Conservation (phyloP, 2,329 filamentous ascomycete genomes). For the Teratosphaeriaceae sp. region DNA sequence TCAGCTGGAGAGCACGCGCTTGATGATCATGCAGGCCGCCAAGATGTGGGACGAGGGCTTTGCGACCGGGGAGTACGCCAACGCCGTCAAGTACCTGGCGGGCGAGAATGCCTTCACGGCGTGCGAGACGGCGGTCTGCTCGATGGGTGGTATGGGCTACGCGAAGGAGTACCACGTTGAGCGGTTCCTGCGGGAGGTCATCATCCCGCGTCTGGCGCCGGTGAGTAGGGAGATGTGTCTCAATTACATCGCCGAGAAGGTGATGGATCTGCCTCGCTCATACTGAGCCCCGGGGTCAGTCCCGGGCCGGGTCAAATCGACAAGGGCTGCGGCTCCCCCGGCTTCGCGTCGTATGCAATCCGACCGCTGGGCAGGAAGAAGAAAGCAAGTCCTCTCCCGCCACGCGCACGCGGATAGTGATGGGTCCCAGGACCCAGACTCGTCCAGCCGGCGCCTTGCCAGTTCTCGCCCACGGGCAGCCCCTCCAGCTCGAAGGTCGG, state of each 20-base stretch:
- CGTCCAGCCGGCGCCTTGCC: conserved; percentile 53
- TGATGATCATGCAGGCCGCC: conserved; percentile 60
- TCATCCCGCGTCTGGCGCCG: conserved; percentile 59
- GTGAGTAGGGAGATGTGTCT: conserved; percentile 42
- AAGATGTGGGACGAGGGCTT: conserved; percentile 51
- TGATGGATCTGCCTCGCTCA: conserved; percentile 23
- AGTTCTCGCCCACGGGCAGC: conserved; percentile 42
- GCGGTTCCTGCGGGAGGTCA: conserved; percentile 57
- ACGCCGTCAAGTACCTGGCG: conserved; percentile 62
- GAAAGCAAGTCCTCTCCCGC: conserved; percentile 45
- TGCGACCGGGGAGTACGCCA: conserved; percentile 50
- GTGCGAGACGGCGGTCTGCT: conserved; percentile 55
- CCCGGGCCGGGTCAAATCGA: not conserved
- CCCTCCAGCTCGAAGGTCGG: conserved; percentile 46
- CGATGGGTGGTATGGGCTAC: conserved; percentile 60
- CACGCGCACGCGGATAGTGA: conserved; percentile 49
- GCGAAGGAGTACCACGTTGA: conserved; percentile 57
- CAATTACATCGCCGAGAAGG: conserved; percentile 28
- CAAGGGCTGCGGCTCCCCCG: conserved; percentile 37
- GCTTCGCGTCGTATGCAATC: conserved; percentile 44
- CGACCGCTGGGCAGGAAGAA: conserved; percentile 52
- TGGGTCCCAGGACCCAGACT: conserved; percentile 49
- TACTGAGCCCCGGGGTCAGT: too few relatives aligned
- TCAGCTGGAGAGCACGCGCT: conserved; percentile 57
- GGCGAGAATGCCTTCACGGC: conserved; percentile 58